Evolutionary conservation across 1,284 basidiomycete genomes (phyloP).

Genomic region (Fomitopsis betulina): DNA sequence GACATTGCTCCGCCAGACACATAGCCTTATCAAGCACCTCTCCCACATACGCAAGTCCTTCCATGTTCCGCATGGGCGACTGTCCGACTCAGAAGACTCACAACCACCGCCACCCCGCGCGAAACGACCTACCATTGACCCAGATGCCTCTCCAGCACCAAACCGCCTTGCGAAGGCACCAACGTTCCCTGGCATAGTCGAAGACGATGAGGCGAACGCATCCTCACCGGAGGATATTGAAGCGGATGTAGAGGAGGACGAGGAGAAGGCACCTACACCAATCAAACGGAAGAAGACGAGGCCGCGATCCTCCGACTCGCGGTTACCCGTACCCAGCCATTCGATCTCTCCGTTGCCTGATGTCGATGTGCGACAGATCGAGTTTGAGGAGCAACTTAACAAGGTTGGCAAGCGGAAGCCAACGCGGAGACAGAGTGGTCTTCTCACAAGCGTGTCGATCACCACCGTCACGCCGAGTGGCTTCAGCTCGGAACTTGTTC

Average conservation of each 20-base stretch:
- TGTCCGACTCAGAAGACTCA: conserved; percentile 33
- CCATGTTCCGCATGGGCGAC: conserved; percentile 34
- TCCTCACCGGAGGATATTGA: conserved; percentile 28
- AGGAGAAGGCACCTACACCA: conserved; percentile 30
- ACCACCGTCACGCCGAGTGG: conserved; percentile 23
- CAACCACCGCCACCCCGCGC: conserved; percentile 44
- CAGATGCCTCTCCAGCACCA: conserved; percentile 42
- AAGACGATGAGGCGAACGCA: conserved; percentile 55
- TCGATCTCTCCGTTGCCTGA: conserved; percentile 27
- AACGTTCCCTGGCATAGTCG: conserved; percentile 59
- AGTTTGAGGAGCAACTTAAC: conserved; percentile 27
- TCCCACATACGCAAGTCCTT: conserved; percentile 58
- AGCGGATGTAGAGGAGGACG: conserved; percentile 38
- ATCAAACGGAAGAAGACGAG: conserved; percentile 24
- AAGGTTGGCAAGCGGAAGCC: conserved; percentile 44
- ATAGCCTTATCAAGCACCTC: conserved; percentile 61
- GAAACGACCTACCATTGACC: conserved; percentile 36
- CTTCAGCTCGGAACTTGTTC: conserved; percentile 31
- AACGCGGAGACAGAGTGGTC: conserved; percentile 61
- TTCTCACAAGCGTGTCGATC: conserved; percentile 38
- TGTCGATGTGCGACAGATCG: conserved; percentile 21
- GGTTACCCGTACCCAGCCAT: conserved; percentile 42
- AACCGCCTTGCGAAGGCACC: conserved; percentile 62
- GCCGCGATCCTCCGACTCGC: conserved; percentile 28
- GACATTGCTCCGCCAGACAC: conserved; percentile 37